Evolutionary conservation across 176 grass and related monocot genomes (phyloP).

Genomic region (Carex parvula): DNA sequence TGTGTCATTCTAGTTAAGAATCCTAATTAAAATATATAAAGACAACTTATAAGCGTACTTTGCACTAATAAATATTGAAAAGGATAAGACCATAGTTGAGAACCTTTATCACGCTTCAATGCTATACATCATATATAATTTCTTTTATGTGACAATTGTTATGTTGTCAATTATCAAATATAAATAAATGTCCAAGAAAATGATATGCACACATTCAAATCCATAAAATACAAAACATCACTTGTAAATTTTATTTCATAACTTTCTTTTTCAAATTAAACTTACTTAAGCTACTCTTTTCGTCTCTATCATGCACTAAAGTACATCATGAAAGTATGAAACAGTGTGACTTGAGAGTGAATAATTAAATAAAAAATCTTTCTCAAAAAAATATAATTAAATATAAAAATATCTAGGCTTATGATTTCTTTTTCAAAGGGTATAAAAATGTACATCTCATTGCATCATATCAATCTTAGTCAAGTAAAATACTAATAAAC

Average conservation of each 20-base stretch:
- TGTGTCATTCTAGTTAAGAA: too few relatives aligned
- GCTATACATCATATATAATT: not conserved
- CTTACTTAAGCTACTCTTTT: not conserved
- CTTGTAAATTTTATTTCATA: not conserved
- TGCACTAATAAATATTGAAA: not conserved
- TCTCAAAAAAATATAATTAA: too few relatives aligned
- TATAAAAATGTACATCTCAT: not conserved
- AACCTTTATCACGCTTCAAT: not conserved
- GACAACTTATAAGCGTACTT: too few relatives aligned
- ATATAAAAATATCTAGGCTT: not conserved
- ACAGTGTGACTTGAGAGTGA: not conserved
- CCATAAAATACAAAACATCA: not conserved
- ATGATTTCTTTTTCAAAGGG: not conserved
- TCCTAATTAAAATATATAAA: too few relatives aligned
- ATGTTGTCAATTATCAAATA: not conserved
- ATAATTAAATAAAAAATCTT: not conserved
- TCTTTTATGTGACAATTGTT: not conserved
- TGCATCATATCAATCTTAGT: slow-evolving; percentile 10
- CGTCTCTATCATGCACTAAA: not conserved
- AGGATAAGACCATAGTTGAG: not conserved
- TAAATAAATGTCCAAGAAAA: not conserved
- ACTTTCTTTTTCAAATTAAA: not conserved
- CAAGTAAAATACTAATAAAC: not conserved
- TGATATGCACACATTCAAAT: not conserved
- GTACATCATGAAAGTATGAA: not conserved